Conservation (phyloP, 83 land plant genomes). For the Picea abies region DNA sequence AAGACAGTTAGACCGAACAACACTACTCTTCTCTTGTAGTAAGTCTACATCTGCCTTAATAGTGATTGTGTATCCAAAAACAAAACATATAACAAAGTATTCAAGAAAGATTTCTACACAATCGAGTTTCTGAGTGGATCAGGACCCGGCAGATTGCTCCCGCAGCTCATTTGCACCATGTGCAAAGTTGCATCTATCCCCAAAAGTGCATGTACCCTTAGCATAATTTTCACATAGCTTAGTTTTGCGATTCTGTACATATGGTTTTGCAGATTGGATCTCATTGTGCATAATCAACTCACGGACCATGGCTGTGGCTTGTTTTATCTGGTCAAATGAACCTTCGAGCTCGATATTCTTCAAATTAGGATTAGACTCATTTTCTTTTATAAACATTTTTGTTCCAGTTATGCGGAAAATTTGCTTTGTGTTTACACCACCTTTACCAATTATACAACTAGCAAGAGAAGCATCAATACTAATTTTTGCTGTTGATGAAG, state of each 20-base stretch:
- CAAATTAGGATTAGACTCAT: slow-evolving; percentile 78
- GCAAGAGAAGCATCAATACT: slow-evolving; percentile 91
- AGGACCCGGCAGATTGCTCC: no score
- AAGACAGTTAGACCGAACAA: no score
- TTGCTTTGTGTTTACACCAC: slow-evolving; percentile 84
- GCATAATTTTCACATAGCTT: slow-evolving; percentile 86
- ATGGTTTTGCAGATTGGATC: slow-evolving; percentile 1
- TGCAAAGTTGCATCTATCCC: slow-evolving; percentile 94
- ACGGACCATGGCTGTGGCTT: slow-evolving; percentile 86
- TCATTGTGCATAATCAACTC: slow-evolving; percentile 59
- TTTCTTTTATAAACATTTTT: slow-evolving; percentile 76
- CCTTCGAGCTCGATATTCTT: slow-evolving; percentile 95
- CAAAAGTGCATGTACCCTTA: slow-evolving; percentile 90
- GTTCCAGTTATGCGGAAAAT: slow-evolving; percentile 79
- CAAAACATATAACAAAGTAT: no score
- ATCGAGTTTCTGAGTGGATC: no score
- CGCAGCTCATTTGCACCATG: slow-evolving; percentile 74
- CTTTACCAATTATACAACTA: slow-evolving; percentile 94
- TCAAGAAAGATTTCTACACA: no score
- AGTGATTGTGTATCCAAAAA: no score
- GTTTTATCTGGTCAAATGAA: slow-evolving; percentile 81
- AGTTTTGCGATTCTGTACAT: slow-evolving; percentile 59
- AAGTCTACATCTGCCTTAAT: no score
- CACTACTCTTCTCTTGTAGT: no score
- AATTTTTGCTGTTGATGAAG: slow-evolving; percentile 76